Percentiles rank a stretch among this genome's conserved stretches.
Conservation (phyloP, 2,329 filamentous ascomycete species). For the Shiraia sp. region DNA sequence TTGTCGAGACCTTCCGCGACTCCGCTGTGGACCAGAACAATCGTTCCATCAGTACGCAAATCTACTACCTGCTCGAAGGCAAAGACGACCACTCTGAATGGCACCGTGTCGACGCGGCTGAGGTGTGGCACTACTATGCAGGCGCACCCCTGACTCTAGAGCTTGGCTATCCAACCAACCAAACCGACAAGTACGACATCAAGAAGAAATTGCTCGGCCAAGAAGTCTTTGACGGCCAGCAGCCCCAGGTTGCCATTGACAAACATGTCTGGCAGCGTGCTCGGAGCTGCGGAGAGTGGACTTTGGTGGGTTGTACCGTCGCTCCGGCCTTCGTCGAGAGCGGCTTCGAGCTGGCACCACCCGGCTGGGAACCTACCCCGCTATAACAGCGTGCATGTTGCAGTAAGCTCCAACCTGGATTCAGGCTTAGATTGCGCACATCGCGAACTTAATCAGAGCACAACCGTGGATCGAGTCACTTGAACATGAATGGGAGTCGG, state of each 20-base stretch:
- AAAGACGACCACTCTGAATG: slow-evolving; percentile 49
- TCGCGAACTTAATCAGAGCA: too few relatives aligned
- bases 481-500: too few relatives aligned
- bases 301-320: slow-evolving; percentile 49
- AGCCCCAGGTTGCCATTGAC: slow-evolving; percentile 51
- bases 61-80: slow-evolving; percentile 59
- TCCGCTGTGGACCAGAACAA: slow-evolving; percentile 23
- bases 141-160: slow-evolving; percentile 55
- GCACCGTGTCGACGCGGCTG: slow-evolving; percentile 55
- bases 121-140: slow-evolving; percentile 60
- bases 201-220: slow-evolving; percentile 44
- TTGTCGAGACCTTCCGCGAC: slow-evolving; percentile 54
- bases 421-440: too few relatives aligned
- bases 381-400: too few relatives aligned
- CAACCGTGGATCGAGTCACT: too few relatives aligned
- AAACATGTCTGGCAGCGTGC: slow-evolving; percentile 54
- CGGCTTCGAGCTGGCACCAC: slow-evolving; percentile 22
- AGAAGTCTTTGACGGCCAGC: slow-evolving; percentile 49
- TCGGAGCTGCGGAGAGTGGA: slow-evolving; percentile 53
- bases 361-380: slow-evolving; percentile 18
- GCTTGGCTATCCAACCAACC: slow-evolving; percentile 40
- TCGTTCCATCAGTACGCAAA: slow-evolving; percentile 54
- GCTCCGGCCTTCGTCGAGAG: slow-evolving; percentile 22
- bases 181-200: not conserved
- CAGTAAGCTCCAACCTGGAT: too few relatives aligned